Conservation (phyloP, 2,329 filamentous ascomycete genomes). For the Colletotrichum eleusines region DNA sequence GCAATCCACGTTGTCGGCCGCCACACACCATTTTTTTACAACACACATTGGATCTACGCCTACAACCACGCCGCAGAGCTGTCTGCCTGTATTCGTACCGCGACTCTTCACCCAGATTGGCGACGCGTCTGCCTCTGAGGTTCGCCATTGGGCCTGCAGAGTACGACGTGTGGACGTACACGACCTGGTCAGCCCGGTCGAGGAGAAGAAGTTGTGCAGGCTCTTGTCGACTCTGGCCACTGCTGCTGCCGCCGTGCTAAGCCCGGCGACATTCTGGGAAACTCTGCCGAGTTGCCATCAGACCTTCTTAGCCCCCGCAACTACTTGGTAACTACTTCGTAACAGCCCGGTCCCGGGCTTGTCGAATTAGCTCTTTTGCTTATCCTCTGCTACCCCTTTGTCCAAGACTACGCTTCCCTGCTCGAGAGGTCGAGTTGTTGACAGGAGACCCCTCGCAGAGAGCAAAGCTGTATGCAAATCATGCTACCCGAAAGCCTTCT, state of each 20-base stretch:
- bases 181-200: slow-evolving; percentile 11
- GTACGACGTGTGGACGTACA: not conserved
- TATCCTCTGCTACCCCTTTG: not conserved
- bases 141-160: not conserved
- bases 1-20: slow-evolving; percentile 42
- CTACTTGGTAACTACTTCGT: no score
- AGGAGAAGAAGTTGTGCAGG: not conserved
- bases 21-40: slow-evolving; percentile 41
- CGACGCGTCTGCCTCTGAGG: slow-evolving; percentile 19
- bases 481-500: slow-evolving; percentile 12
- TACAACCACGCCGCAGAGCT: slow-evolving; percentile 19
- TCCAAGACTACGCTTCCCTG: slow-evolving; percentile 2
- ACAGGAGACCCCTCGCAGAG: slow-evolving; percentile 32
- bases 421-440: not conserved
- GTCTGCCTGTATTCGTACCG: slow-evolving; percentile 1
- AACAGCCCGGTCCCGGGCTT: not conserved
- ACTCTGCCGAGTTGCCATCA: not conserved
- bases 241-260: not conserved
- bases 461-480: slow-evolving; percentile 24
- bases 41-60: slow-evolving; percentile 23
- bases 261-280: slow-evolving; percentile 1
- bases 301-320: not conserved
- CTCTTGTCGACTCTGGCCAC: not conserved
- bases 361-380: not conserved
- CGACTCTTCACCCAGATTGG: slow-evolving; percentile 18